phyloP scores from a whole-genome alignment of 768 basidiomycete species.

The Pulveroboletus sp. region DNA sequence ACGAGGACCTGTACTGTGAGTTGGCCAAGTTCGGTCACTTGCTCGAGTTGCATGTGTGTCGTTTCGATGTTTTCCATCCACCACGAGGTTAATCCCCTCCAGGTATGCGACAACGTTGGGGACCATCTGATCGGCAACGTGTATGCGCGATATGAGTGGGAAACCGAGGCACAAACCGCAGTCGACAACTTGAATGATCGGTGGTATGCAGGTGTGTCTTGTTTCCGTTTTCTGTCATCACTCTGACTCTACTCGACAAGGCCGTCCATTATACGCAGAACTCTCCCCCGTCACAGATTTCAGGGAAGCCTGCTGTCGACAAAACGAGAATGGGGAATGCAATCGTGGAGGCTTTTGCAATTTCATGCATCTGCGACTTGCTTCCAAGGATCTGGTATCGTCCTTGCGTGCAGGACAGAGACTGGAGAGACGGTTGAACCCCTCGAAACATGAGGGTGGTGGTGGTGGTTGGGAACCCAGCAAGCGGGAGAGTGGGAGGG shows the following conservation, averaged over 20 bases:
- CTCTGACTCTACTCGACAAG: slow-evolving; percentile 35
- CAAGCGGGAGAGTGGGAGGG: slow-evolving; percentile 60
- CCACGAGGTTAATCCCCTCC: neutral
- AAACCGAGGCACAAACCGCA: slow-evolving; percentile 91
- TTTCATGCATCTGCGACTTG: slow-evolving; percentile 94
- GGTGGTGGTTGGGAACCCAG: slow-evolving; percentile 83
- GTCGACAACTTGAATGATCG: slow-evolving; percentile 92
- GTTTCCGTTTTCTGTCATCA: slow-evolving; percentile 1
- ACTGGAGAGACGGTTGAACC: slow-evolving; percentile 73
- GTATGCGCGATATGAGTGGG: slow-evolving; percentile 98
- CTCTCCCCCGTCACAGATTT: slow-evolving; percentile 98
- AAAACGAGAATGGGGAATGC: slow-evolving; percentile 98
- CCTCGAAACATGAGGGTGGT: slow-evolving; percentile 54
- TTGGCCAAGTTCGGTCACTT: slow-evolving; percentile 93
- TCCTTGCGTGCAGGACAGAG: slow-evolving; percentile 79
- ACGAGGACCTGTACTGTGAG: slow-evolving; percentile 93
- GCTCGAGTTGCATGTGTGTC: slow-evolving; percentile 85
- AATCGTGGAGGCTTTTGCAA: slow-evolving; percentile 98
- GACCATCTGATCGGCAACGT: slow-evolving; percentile 98
- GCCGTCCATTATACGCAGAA: slow-evolving; percentile 94
- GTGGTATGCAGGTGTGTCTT: slow-evolving; percentile 86
- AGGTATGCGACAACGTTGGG: slow-evolving; percentile 99
- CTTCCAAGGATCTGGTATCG: slow-evolving; percentile 77
- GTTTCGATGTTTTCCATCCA: neutral
- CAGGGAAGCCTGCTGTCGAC: slow-evolving; percentile 96